These are phyloP conservation scores for Aaosphaeria arxii DNA, from an alignment of 2,329 filamentous ascomycete genomes.

Conservation along the genomic window DNA sequence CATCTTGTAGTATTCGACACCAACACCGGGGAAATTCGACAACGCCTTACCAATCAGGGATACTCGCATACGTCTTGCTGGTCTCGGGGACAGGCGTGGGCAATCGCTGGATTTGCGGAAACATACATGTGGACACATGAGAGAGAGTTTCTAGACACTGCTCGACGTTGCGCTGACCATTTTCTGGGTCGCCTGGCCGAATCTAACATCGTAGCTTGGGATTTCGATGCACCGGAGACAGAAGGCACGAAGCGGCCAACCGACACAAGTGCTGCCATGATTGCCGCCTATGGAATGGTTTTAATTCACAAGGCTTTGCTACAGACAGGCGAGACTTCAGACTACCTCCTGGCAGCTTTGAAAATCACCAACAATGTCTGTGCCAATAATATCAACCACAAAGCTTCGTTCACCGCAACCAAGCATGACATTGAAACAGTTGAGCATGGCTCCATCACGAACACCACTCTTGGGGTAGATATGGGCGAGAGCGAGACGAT, in stretches of 20 bases:
- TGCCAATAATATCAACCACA: background rate
- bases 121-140: constrained; percentile 42
- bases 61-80: constrained; percentile 40
- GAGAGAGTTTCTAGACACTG: constrained; percentile 37
- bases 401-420: background rate
- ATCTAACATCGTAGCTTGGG: constrained; percentile 39
- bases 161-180: constrained; percentile 42
- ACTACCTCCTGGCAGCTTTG: background rate
- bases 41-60: constrained; percentile 43
- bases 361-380: background rate
- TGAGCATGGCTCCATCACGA: background rate
- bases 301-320: constrained; percentile 28
- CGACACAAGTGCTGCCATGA: constrained; percentile 39
- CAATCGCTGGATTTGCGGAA: constrained; percentile 43
- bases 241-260: constrained; percentile 17
- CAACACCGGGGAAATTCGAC: constrained; percentile 29
- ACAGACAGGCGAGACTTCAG: background rate
- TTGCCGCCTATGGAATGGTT: constrained; percentile 38
- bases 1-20: constrained; percentile 46
- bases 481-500: constrained; percentile 39
- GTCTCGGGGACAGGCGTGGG: constrained; percentile 47
- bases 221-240: constrained; percentile 43
- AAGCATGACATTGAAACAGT: too few relatives aligned
- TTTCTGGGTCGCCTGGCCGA: constrained; percentile 21
- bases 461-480: constrained; percentile 10